Evolutionary conservation across 768 basidiomycete genomes (phyloP).

Genomic region (Amyloporia xantha): DNA sequence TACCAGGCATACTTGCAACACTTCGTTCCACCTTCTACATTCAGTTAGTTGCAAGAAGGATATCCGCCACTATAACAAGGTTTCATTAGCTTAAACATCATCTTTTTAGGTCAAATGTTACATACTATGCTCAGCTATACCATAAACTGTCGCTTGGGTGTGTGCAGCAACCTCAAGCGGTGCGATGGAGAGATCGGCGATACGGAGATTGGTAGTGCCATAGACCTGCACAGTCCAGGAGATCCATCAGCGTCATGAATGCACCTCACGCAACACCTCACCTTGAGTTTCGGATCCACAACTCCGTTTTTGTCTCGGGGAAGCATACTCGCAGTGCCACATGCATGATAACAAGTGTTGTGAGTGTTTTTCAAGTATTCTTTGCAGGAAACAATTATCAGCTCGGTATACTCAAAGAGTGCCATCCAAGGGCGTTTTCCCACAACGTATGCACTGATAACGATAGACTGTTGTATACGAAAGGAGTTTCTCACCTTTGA

Average conservation of each 20-base stretch:
- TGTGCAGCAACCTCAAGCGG: constrained; percentile 8
- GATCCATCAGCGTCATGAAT: background rate
- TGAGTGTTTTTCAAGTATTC: background rate
- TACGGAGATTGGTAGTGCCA: constrained; percentile 12
- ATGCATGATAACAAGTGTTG: constrained; percentile 15
- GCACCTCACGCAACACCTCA: constrained; percentile 6
- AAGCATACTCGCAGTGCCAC: constrained; percentile 35
- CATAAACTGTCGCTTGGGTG: constrained; percentile 8
- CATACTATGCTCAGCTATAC: constrained; percentile 4
- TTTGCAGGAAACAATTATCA: background rate
- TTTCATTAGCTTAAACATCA: background rate
- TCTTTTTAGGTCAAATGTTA: background rate
- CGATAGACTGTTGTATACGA: background rate
- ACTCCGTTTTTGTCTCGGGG: constrained; percentile 32
- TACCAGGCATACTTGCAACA: too few relatives aligned
- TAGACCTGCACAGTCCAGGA: constrained; percentile 8
- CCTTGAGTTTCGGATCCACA: constrained; percentile 30
- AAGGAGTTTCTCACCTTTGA: background rate
- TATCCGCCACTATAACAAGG: background rate
- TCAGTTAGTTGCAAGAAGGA: background rate
- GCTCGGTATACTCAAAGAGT: too few relatives aligned
- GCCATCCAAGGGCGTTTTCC: background rate
- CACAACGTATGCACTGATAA: background rate
- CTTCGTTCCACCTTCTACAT: too few relatives aligned
- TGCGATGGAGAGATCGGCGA: constrained; percentile 9